These are phyloP conservation scores for Spathaspora passalidarum DNA, from an alignment of 805 yeast genomes.

Conservation along the genomic window DNA sequence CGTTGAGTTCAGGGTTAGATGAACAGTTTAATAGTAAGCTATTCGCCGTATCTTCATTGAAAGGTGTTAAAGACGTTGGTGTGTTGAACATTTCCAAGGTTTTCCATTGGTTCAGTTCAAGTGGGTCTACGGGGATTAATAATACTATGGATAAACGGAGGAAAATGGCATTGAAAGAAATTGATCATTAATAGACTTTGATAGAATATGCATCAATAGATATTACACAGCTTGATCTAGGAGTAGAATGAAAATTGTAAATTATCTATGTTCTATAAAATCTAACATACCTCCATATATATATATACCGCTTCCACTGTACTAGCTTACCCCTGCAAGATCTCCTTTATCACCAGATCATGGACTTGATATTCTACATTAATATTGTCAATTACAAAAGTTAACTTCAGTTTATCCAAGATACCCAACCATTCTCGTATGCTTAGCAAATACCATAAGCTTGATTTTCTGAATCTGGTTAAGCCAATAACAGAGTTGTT, in stretches of 20 bases:
- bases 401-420: background rate
- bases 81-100: constrained; percentile 12
- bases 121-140: constrained; percentile 15
- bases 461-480: constrained; percentile 67
- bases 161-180: constrained; percentile 38
- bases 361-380: constrained; percentile 18
- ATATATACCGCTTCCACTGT: background rate
- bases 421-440: constrained; percentile 59
- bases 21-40: constrained; percentile 27
- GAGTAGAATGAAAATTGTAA: too few relatives aligned
- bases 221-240: too few relatives aligned
- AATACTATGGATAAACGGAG: constrained; percentile 38
- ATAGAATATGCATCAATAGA: constrained; percentile 9
- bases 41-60: constrained; percentile 38
- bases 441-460: constrained; percentile 73
- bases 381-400: constrained; percentile 23
- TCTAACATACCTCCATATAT: too few relatives aligned
- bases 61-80: constrained; percentile 37
- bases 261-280: background rate
- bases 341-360: constrained; percentile 5
- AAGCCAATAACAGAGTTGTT: constrained; percentile 47
- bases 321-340: background rate
- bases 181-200: constrained; percentile 19
- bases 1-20: background rate
- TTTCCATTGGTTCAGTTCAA: constrained; percentile 23